phyloP scores from a whole-genome alignment of 768 basidiomycete species.

The Mycena rebaudengoi region DNA sequence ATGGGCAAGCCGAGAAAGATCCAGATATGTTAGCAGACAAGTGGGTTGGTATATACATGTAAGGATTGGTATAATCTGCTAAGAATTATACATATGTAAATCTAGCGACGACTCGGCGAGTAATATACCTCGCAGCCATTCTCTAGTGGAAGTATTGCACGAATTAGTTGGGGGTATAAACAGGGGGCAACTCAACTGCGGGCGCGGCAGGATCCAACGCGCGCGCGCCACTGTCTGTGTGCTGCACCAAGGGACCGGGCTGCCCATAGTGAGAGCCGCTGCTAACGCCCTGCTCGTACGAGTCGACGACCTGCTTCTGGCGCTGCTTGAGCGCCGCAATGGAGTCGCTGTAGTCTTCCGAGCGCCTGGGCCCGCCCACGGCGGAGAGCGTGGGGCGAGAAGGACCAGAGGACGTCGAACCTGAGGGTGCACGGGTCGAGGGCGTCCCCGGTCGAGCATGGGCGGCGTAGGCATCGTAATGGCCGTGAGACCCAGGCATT shows the following conservation, averaged over 20 bases:
- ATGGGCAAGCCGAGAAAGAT: no score
- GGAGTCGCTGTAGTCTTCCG: conserved; percentile 17
- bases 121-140: no score
- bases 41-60: no score
- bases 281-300: conserved; percentile 22
- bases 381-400: conserved; percentile 16
- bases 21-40: no score
- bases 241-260: conserved; percentile 28
- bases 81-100: no score
- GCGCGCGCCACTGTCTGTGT: conserved; percentile 41
- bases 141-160: background rate
- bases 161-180: conserved; percentile 38
- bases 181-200: conserved; percentile 41
- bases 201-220: conserved; percentile 12
- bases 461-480: conserved; percentile 11
- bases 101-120: no score
- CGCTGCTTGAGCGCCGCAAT: conserved; percentile 27
- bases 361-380: background rate
- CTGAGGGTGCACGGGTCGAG: background rate
- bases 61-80: no score
- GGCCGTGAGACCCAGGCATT: no score
- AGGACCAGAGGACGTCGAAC: background rate
- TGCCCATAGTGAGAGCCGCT: background rate
- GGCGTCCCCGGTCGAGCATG: conserved; percentile 3
- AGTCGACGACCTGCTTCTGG: conserved; percentile 24